phyloP scores from a whole-genome alignment of 78 protist genomes.

The Dictyostelium firmibasis region DNA sequence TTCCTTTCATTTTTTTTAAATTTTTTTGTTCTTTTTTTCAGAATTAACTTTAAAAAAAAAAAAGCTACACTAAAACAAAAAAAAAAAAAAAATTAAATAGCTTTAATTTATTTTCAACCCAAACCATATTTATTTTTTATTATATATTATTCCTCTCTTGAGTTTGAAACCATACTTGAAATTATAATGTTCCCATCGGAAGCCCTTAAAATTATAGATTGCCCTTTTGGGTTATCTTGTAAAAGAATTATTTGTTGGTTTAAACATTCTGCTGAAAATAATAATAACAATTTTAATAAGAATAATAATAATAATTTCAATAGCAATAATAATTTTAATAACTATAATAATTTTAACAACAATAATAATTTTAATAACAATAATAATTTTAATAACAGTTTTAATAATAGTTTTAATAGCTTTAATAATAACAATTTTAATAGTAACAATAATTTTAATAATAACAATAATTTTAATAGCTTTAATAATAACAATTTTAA shows the following conservation, averaged over 20 bases:
- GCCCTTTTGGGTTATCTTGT: not conserved
- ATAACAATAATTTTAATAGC: not conserved
- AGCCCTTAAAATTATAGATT: not conserved
- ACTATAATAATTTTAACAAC: too few relatives aligned
- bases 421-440: too few relatives aligned
- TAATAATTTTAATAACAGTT: not conserved
- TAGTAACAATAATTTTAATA: too few relatives aligned
- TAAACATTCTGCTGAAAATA: not conserved
- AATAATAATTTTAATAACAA: not conserved
- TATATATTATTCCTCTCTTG: not conserved
- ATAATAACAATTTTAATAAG: not conserved
- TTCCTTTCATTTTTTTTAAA: not conserved
- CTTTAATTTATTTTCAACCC: not conserved
- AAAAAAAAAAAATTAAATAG: not conserved
- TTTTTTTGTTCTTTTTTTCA: not conserved
- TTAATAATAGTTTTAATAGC: not conserved
- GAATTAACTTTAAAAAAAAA: not conserved
- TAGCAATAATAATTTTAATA: not conserved
- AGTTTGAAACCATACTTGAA: not conserved
- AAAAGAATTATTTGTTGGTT: not conserved
- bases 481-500: too few relatives aligned
- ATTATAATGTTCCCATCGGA: not conserved
- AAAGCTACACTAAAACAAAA: not conserved
- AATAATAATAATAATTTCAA: not conserved
- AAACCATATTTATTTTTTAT: not conserved